Base-by-base conservation (phyloP, 331 rosid genomes). In the Malus hybrid region DNA sequence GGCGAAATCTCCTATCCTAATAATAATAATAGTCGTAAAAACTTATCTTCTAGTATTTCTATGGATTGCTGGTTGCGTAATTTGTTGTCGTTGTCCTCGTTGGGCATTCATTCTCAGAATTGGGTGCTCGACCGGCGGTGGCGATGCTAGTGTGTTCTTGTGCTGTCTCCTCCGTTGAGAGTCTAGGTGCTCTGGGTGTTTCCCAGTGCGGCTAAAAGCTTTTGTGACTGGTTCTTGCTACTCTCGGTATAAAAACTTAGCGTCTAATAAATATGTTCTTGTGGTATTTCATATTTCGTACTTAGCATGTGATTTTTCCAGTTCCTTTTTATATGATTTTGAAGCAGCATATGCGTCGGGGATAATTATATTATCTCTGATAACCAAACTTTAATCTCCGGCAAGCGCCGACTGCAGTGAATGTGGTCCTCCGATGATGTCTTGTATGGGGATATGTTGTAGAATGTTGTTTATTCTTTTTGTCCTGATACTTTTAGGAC, bases 111-210 rank as follows among this genome's bases (percentile, higher is more conserved):
- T 12, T 70, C 63, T 7, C 86, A 78, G 70, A 70, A 65, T 26
- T 79, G 81, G 88, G 86, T 85, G 74, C 89, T 82, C 66, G 84
- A 82, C 61, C 68, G 86, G 68, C 84, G 84, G 88, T 82, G 86
- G 86, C 76, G 33, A 1, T 52, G 8, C 56, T 15, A 5, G 56
- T 50, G 56, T 50, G 6, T 5, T 50, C n/a, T 1, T 50, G 6
- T 34, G 0, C 0, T n/a, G 52, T 42, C 4, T 66, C 4, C 8
- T 34, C 15, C 5, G 28, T 65, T 19, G 76, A 14, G 68, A 61
- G 34, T 71, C 28, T 22, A 58, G 67, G 66, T 36, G 76, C 76
- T 36, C 44, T 72, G 48, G 58, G 68, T 58, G 58, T 9, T 26
- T 1, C 58, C 42, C 29, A 0, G 44, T 10, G 76, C 48, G 56